Percentiles rank a stretch among this genome's conserved stretches.
These are phyloP conservation scores for Didymella arachidicola DNA, from an alignment of 2,329 filamentous ascomycete species.

Conservation along the genomic window DNA sequence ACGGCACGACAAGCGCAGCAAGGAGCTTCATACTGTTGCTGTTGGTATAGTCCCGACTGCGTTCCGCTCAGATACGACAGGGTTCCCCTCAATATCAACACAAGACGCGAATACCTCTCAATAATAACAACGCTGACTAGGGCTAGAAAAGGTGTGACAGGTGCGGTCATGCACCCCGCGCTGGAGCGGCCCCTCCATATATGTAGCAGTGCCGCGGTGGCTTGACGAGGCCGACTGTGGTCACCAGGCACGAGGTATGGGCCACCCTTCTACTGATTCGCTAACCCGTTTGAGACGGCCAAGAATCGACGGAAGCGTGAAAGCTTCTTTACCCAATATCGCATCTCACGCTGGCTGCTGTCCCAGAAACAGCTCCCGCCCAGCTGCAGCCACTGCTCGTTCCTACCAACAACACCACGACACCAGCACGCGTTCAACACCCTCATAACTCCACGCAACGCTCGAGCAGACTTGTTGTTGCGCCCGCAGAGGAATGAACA, in stretches of 20 bases:
- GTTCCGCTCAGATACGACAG: constrained; percentile 6
- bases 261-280: constrained; percentile 14
- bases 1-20: constrained; percentile 20
- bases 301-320: constrained; percentile 12
- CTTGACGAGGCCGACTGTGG: constrained; percentile 16
- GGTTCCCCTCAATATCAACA: constrained; percentile 1
- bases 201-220: constrained; percentile 18
- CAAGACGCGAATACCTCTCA: background rate
- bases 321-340: constrained; percentile 8
- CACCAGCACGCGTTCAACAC: no score
- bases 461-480: background rate
- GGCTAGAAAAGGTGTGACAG: background rate
- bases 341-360: background rate
- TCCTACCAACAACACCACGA: no score
- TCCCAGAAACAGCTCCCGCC: no score
- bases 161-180: constrained; percentile 14
- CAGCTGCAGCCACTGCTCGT: no score
- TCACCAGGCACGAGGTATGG: constrained; percentile 16
- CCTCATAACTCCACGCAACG: no score
- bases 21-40: constrained; percentile 15
- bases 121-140: background rate
- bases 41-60: background rate
- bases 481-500: constrained; percentile 4
- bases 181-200: constrained; percentile 7
- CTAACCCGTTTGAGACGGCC: constrained; percentile 11